Evolutionary conservation across 2,329 filamentous ascomycete genomes (phyloP), one percentile per base, ranked within the genome.

Genomic region (Penicillium verrucosum): DNA sequence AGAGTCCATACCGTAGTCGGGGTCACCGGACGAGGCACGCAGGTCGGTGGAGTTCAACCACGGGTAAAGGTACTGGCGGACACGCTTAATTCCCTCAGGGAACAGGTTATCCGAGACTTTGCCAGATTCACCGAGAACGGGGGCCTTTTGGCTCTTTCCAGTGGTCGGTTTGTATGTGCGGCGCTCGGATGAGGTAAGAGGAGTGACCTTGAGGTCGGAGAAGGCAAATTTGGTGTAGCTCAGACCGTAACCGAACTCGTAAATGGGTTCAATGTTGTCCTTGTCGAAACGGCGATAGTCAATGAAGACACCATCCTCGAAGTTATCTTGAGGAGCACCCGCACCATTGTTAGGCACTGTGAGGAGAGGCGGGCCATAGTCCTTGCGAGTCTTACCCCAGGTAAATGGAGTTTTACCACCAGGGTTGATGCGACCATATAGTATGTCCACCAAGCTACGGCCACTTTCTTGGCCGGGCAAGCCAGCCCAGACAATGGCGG

Each of bases 391-490:
- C 61, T 74, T 74, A 38, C 81, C 85, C 72, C 85, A 79, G 47
- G 84, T 86, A 73, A 87, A 87, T 14, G 83, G 81, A 7, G 82
- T 74, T 74, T 87, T 87, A 64, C 78, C 85, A 53, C 82, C 81
- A 16, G 85, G 85, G 70, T 86, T 87, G 68, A 83, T 77, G 51
- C 78, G 77, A 56, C 89, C 89, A 70, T 89, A 92, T 8, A 92
- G 80, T 23, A 92, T 79, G 67, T 92, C 89, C 3, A 86, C 85
- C 45, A 92, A 82, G 3, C 87, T 82, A 67, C 90, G 90, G 11
- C 89, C 89, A 63, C 83, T 89, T 73, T 92, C 87, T 67, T 91
- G 85, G 30, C 88, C 88, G 0, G 88, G 88, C 41, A 92, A 78
- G 65, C 88, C 88, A 44, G 88, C 88, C 82, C 87, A 91, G 18